Evolutionary conservation across 208 protist genomes (phyloP).

Genomic region (Leptomonas pyrrhocoris): DNA sequence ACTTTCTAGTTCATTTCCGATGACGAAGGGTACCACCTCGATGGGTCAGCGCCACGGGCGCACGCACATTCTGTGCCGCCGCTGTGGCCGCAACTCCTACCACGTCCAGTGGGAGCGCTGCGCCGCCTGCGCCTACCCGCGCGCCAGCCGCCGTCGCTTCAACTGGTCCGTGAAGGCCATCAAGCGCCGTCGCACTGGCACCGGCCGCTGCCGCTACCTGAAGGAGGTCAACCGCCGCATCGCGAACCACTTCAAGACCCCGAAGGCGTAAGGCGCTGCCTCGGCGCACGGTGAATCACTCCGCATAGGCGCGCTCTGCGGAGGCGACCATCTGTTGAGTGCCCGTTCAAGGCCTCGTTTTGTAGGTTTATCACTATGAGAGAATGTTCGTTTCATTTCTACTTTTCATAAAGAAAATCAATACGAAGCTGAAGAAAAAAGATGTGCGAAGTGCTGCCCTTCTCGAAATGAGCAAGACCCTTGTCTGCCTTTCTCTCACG

Average conservation of each 20-base stretch:
- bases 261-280: slow-evolving; percentile 58
- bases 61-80: slow-evolving; percentile 97
- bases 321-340: neutral
- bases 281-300: neutral
- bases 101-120: slow-evolving; percentile 98
- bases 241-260: slow-evolving; percentile 97
- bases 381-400: neutral
- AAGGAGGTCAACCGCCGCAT: slow-evolving; percentile 96
- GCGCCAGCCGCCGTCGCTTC: slow-evolving; percentile 95
- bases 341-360: slow-evolving; percentile 7
- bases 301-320: neutral
- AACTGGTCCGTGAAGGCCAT: slow-evolving; percentile 98
- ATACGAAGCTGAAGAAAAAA: neutral
- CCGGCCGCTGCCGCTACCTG: slow-evolving; percentile 98
- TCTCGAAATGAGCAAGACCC: neutral
- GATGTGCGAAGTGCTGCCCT: too few relatives aligned
- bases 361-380: slow-evolving; percentile 1
- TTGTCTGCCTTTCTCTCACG: too few relatives aligned
- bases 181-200: slow-evolving; percentile 98
- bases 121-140: slow-evolving; percentile 98
- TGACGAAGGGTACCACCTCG: slow-evolving; percentile 92
- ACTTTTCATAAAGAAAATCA: neutral
- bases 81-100: slow-evolving; percentile 97
- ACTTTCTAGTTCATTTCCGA: slow-evolving; percentile 33
- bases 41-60: slow-evolving; percentile 91